These are phyloP conservation scores for Trichoderma koningii DNA, from an alignment of 2,329 filamentous ascomycete genomes.

Conservation along the genomic window DNA sequence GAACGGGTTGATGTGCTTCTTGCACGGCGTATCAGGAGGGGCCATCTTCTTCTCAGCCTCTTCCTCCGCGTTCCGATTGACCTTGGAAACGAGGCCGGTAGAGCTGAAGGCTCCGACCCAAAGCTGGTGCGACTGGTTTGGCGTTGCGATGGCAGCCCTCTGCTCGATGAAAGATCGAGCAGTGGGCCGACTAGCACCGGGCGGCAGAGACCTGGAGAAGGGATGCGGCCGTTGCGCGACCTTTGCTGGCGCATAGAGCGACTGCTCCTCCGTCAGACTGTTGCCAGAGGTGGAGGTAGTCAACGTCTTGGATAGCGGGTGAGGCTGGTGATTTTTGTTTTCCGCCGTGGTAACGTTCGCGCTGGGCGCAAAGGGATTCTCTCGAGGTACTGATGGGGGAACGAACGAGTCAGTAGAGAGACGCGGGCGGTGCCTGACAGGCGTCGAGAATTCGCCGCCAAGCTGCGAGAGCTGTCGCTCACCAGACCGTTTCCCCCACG, in stretches of 20 bases:
- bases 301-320: conserved; percentile 83
- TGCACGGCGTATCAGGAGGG: conserved; percentile 95
- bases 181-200: conserved; percentile 43
- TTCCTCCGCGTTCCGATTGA: conserved; percentile 80
- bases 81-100: conserved; percentile 91
- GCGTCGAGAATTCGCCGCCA: conserved; percentile 56
- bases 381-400: conserved; percentile 60
- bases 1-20: conserved; percentile 74
- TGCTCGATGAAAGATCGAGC: conserved; percentile 37
- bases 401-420: conserved; percentile 79
- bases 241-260: conserved; percentile 38
- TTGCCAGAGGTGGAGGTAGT: conserved; percentile 85
- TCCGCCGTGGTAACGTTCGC: conserved; percentile 56
- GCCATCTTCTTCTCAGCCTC: conserved; percentile 60
- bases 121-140: conserved; percentile 59
- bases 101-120: conserved; percentile 87
- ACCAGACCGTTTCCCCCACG: conserved; percentile 61
- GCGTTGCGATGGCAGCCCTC: conserved; percentile 43
- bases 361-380: conserved; percentile 64
- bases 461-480: conserved; percentile 57
- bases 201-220: conserved; percentile 45
- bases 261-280: conserved; percentile 71
- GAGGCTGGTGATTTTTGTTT: conserved; percentile 58
- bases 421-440: conserved; percentile 66
- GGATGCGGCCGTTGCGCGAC: conserved; percentile 37